Evolutionary conservation across 2,329 filamentous ascomycete genomes (phyloP).

Genomic region (Kalaharituber pfeilii): DNA sequence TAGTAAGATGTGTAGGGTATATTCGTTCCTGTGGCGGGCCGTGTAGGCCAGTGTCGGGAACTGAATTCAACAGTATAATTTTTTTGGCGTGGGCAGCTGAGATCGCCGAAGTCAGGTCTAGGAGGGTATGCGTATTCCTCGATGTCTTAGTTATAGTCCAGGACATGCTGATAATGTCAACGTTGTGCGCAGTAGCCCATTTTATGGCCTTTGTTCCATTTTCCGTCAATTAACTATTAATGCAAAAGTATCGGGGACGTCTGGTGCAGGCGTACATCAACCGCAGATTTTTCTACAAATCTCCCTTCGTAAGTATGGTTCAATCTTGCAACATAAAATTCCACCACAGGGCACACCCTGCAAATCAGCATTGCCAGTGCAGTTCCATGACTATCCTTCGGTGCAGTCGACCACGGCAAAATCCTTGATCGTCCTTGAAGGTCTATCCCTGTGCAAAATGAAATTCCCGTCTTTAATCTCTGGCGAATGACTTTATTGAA

Average conservation of each 20-base stretch:
- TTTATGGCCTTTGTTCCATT: no score
- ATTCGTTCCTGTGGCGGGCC: no score
- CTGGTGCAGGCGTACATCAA: not conserved
- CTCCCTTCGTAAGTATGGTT: not conserved
- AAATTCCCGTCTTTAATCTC: not conserved
- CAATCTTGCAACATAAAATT: not conserved
- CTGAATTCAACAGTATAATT: no score
- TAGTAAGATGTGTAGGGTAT: no score
- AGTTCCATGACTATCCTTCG: not conserved
- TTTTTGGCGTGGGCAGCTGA: no score
- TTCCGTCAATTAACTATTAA: not conserved
- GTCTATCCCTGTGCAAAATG: not conserved
- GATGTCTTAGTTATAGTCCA: not conserved
- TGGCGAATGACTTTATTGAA: not conserved
- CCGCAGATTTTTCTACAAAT: not conserved
- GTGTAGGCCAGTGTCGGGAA: no score
- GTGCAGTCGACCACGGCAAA: not conserved
- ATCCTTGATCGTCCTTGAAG: not conserved
- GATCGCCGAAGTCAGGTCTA: no score
- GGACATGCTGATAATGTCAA: not conserved
- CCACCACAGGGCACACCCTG: not conserved
- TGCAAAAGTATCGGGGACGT: not conserved
- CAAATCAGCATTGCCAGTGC: not conserved
- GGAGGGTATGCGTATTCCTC: not conserved
- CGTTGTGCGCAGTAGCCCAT: no score